Conservation (phyloP, 2,329 filamentous ascomycete genomes). For the Hypoxylon sp. region DNA sequence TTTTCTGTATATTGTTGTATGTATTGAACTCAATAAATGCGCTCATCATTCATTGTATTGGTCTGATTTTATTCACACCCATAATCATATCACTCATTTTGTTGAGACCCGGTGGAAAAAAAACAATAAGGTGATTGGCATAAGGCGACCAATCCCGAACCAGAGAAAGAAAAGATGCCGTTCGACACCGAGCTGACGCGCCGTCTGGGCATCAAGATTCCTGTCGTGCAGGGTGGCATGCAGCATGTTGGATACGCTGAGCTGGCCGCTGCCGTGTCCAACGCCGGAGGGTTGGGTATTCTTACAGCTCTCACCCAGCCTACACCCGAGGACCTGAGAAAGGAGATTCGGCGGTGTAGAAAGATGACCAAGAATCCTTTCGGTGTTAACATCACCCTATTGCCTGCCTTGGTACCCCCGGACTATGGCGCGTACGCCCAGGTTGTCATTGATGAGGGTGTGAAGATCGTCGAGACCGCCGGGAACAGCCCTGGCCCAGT, state of each 20-base stretch:
- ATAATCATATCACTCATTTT: no score
- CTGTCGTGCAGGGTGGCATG: constrained; percentile 87
- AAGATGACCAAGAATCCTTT: constrained; percentile 83
- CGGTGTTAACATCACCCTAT: constrained; percentile 92
- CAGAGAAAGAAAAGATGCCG: constrained; percentile 56
- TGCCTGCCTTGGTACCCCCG: constrained; percentile 87
- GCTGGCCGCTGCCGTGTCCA: constrained; percentile 77
- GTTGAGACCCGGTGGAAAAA: background rate
- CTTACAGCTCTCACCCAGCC: constrained; percentile 92
- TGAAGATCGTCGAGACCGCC: constrained; percentile 91
- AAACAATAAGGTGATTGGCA: constrained; percentile 9
- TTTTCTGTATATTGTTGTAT: constrained; percentile 4
- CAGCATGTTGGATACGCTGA: constrained; percentile 86
- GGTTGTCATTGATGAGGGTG: constrained; percentile 90
- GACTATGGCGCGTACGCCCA: constrained; percentile 93
- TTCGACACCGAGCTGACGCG: constrained; percentile 66
- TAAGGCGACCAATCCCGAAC: constrained; percentile 26
- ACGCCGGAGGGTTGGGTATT: constrained; percentile 84
- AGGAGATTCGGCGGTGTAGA: constrained; percentile 89
- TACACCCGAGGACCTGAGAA: constrained; percentile 87
- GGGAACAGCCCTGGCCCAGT: constrained; percentile 89
- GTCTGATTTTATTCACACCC: no score
- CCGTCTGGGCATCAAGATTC: constrained; percentile 68
- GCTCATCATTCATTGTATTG: no score
- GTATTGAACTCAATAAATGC: no score